Base-by-base conservation (phyloP, 2,329 filamentous ascomycete genomes). In the Diaporthe humulicola region DNA sequence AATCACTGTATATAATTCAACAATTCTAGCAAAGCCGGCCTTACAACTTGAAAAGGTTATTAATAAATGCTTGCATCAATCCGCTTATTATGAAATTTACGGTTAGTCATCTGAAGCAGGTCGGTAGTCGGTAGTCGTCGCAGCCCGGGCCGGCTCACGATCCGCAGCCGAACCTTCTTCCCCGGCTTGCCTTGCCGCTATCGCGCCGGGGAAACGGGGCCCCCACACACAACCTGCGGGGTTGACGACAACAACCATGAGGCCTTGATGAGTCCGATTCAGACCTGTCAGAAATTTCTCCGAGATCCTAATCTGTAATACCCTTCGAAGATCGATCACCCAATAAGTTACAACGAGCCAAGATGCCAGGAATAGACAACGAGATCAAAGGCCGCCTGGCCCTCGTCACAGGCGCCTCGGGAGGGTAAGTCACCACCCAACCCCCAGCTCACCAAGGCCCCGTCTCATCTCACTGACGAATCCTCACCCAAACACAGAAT, bases 381-480 rank as follows among this genome's bases (percentile, higher is more conserved):
- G 84, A 87, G 64, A 83, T 92, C 74, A 83, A 83, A 52, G 89
- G 89, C 74, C 85, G 88, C 70, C 82, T 92, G 57, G 90, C 89
- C 58, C 84, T 92, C 12, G 87, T 92, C 61, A 92, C 90, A 2
- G 90, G 90, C 57, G 90, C 90, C 61, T 91, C 89, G 70, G 89
- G 89, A 78, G 90, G 90, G 90, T 90, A 82, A 81, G 83, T 78
- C 60, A 42, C 14, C 57, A 7, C 4, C 36, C 38, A 38, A 0
- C 8, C 28, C 30, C n/a, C 50, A 57, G 12, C 5, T 15, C 38
- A 15, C 33, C 10, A 10, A 45, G 38, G 38, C 38, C 38, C 9
- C 48, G 33, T 36, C 73, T 17, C 70, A 74, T 38, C 45, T 42
- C 15, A 28, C 71, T 77, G 56, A 76, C 64, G 30, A 10, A 4